Evolutionary conservation across 1,139 yeast species (phyloP), one percentile per base, ranked within the genome.

Genomic region (Saccharomyces pastorianus): DNA sequence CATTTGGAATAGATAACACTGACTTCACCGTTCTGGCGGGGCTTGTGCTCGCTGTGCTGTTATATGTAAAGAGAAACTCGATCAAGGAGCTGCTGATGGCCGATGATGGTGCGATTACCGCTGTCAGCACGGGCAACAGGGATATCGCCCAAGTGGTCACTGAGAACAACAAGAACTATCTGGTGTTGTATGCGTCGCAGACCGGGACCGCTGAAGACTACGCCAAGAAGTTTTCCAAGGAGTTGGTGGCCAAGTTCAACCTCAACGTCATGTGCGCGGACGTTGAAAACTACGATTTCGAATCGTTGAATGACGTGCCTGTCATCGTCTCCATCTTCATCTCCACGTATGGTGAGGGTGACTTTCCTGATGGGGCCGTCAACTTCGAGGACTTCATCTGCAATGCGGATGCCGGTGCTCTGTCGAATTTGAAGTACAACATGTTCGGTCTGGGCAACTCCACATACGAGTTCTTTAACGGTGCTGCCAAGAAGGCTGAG

Each of bases 181-280:
- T 87, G 46, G 84, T 93, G 14, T 80, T 93, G 61, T 95, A 80
- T 69, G 98, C 96, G 5, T 91, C 99, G 5, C 99, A 93, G 73
- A 95, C 99, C 11, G 99, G 99, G 61, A 93, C 99, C n/a, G 96
- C 98, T 50, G 99, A 93, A 73, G 99, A 93, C 69, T 93, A 90
- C 65, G 96, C 97, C 23, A 81, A 87, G 62, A 88, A 95, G 69
- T 83, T 90, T 63, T 82, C 96, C 50, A 90, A 90, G 70, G 99
- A 93, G 70, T 82, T 93, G 63, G 81, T 84, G 61, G 78, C 96
- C 28, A 80, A 86, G 69, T 91, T 86, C 68, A 56, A 61, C 11
- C 77, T 93, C 64, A 83, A 84, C 61, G 82, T 95, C 7, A 84
- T 95, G 86, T 82, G 86, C 55, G 96, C 88, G 8, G 98, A 91